Evolutionary conservation across 176 grass and related monocot genomes (phyloP), one percentile per base, ranked within the genome.

Genomic region (Carex littledalei): DNA sequence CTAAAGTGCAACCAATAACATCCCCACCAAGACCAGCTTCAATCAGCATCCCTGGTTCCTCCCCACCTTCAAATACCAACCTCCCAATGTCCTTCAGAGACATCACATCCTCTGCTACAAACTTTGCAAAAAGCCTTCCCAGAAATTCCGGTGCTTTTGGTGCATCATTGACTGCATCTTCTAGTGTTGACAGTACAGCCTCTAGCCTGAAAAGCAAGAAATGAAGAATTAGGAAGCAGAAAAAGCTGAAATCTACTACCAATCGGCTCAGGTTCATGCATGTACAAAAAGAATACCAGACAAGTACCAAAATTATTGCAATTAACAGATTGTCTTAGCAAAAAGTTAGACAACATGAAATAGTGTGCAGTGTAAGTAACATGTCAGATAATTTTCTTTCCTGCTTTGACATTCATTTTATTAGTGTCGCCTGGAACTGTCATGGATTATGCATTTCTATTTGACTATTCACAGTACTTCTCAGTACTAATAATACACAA

Each of bases 151-250:
- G 60, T 10, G 91, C 97, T 77, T 85, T 92, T 63, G 97, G 91
- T 84, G 97, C 94, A 87, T 99, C 97, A 85, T 89, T 95, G 78
- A 99, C 81, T 79, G 91, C 76, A 87, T 99, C 93, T 88, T 96
- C 97, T 86, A 96, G 87, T 75, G 91, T 87, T 73, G 67, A 76
- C 74, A 99, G 87, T 63, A 92, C 93, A 21, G 15, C 67, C 65
- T 86, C 80, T 68, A 96, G 83, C 63, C 94, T 96, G 92, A 63
- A 53, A 80, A 81, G 41, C 14, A 78, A 78, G 14, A 57, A 78
- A 7, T 56, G 5, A 78, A 50, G 24, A 56, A 78, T 78, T 53
- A 77, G 20, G 22, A 77, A 55, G 45, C 49, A 54, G 73, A 13
- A 29, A 29, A 4, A 47, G 17, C 3, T 13, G 11, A 49, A 45